Base-by-base conservation (phyloP, 2,329 filamentous ascomycete genomes). In the Trichoderma koningiopsis region DNA sequence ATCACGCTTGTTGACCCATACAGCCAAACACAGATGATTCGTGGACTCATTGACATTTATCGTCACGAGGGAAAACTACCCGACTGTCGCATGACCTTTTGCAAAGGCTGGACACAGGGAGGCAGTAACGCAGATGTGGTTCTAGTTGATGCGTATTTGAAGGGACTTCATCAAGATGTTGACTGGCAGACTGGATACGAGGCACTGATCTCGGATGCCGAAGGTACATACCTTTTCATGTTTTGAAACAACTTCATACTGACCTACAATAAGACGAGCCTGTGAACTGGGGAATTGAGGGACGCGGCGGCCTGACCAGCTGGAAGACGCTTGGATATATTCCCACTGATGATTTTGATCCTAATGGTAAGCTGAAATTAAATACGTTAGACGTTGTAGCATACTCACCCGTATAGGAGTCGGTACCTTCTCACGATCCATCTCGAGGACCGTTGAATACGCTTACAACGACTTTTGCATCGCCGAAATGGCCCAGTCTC, bases 391-490 rank as follows among this genome's bases (percentile, higher is more conserved):
- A 35, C 10, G 6, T 40, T 19, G 1, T 19, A 10, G 8, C 8
- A 13, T 10, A 14, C 62, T 66, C 7, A 57, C 8, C 2, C 0
- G 0, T 0, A 1, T 57, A 66, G 65, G 65, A 27, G 83, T 84
- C 1, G 92, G 91, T 0, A 85, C 88, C 0, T 85, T 87, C 72
- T 92, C 90, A 0, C 87, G 92, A 11, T 90, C 86, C 67, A 86
- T 94, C 31, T 92, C 89, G 1, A 85, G 92, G 3, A 93, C 91
- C 0, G 87, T 94, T 4, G 92, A 94, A 76, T 94, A 94, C 75
- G 89, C 91, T 0, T 94, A 94, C 79, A 87, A 94, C 72, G 92
- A 94, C 79, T 94, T 90, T 73, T 89, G 88, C 73, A 89, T 92
- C 65, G 86, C 88, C 0, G 79, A 86, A 35, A 84, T 93, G 60